A percentile compares a stretch with the other conserved stretches of the same genome.
These are phyloP conservation scores for Alloascoidea hylecoeti DNA, from an alignment of 805 yeast genomes.

Conservation along the genomic window DNA sequence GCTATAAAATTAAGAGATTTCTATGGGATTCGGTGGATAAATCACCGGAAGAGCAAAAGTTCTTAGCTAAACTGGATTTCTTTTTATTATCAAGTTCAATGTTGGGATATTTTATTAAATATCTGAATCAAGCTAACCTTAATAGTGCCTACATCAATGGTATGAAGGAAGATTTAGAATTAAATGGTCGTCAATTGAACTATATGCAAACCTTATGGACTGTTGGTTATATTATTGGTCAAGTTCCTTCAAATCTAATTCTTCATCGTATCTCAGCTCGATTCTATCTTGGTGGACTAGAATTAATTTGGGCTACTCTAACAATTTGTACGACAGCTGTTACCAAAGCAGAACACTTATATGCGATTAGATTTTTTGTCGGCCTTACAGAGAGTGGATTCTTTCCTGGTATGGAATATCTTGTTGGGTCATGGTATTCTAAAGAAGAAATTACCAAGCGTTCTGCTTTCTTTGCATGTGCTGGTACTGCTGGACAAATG, in stretches of 20 bases:
- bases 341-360: slow-evolving; percentile 9
- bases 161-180: slow-evolving; percentile 26
- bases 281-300: slow-evolving; percentile 27
- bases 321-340: slow-evolving; percentile 23
- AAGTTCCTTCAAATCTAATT: slow-evolving; percentile 28
- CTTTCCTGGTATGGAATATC: slow-evolving; percentile 17
- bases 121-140: slow-evolving; percentile 25
- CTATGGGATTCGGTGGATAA: too few species aligned
- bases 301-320: slow-evolving; percentile 28
- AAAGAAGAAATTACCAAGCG: slow-evolving; percentile 16
- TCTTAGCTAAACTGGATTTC: slow-evolving; percentile 21
- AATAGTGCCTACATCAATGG: slow-evolving; percentile 34
- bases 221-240: slow-evolving; percentile 37
- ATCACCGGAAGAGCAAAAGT: slow-evolving; percentile 20
- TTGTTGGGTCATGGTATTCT: slow-evolving; percentile 18
- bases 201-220: slow-evolving; percentile 29
- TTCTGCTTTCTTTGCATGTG: slow-evolving; percentile 14
- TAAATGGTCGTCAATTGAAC: slow-evolving; percentile 29
- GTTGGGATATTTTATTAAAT: slow-evolving; percentile 32
- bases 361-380: slow-evolving; percentile 14
- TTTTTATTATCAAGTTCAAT: slow-evolving; percentile 26
- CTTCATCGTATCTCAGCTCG: slow-evolving; percentile 27
- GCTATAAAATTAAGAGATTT: too few species aligned
- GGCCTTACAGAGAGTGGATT: slow-evolving; percentile 17
- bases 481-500: slow-evolving; percentile 20